phyloP scores from a whole-genome alignment of 441 rosid genomes.

The Eutrema salsugineum region DNA sequence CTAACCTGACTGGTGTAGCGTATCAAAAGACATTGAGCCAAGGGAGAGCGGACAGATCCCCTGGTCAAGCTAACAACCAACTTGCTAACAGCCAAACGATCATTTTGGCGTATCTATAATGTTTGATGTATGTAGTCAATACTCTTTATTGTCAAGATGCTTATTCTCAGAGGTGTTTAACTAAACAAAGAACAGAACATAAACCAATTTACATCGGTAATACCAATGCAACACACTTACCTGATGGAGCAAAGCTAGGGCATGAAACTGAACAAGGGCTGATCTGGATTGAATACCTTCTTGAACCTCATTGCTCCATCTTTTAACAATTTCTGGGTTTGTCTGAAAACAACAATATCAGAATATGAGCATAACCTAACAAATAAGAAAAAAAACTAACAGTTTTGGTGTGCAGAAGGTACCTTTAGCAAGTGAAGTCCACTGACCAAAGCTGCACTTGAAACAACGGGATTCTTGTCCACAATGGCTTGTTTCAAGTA shows the following conservation, averaged over 20 bases:
- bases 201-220: neutral
- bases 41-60: conserved; percentile 96
- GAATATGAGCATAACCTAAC: neutral
- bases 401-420: neutral
- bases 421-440: conserved; percentile 98
- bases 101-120: conserved; percentile 98
- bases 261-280: conserved; percentile 98
- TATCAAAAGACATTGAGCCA: conserved; percentile 95
- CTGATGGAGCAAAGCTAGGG: conserved; percentile 94
- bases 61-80: conserved; percentile 90
- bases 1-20: conserved; percentile 91
- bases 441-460: conserved; percentile 99
- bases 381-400: neutral
- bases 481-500: conserved; percentile 98
- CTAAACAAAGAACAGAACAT: neutral
- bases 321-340: conserved; percentile 95
- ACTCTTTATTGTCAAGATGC: neutral
- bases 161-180: neutral
- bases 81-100: conserved; percentile 95
- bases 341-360: conserved; percentile 46
- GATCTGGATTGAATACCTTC: conserved; percentile 98
- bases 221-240: conserved; percentile 30
- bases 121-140: too few relatives aligned
- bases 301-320: conserved; percentile 99
- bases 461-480: conserved; percentile 97